Conservation (phyloP, 176 grass and related monocot species). For the Pontederia paniculata region DNA sequence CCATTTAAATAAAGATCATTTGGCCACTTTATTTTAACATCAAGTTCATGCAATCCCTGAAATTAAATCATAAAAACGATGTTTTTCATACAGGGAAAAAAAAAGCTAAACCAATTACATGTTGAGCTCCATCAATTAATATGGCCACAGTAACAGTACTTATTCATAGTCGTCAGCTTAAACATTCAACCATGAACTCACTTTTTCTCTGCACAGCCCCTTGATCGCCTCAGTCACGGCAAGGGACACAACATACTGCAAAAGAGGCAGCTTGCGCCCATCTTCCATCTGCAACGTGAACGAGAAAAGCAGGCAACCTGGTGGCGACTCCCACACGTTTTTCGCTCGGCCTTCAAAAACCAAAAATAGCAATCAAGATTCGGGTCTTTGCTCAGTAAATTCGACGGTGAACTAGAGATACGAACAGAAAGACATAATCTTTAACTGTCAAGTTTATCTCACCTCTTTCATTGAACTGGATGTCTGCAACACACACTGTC, state of each 20-base stretch:
- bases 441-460: not conserved
- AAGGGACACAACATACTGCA: constrained; percentile 93
- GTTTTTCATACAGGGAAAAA: not conserved
- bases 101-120: not conserved
- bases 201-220: constrained; percentile 54
- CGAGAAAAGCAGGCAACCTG: constrained; percentile 86
- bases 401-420: not conserved
- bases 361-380: not conserved
- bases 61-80: constrained; percentile 18
- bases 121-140: not conserved
- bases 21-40: constrained; percentile 90
- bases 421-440: not conserved
- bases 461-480: constrained; percentile 88
- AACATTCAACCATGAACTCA: constrained; percentile 6
- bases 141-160: not conserved
- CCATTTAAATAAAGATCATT: constrained; percentile 92
- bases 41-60: constrained; percentile 60
- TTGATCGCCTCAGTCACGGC: constrained; percentile 68
- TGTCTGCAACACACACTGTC: constrained; percentile 54
- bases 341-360: constrained; percentile 47
- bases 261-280: constrained; percentile 59
- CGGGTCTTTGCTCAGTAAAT: not conserved
- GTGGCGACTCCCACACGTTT: constrained; percentile 88
- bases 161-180: too few relatives aligned
- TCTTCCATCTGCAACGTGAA: constrained; percentile 80